Base-by-base conservation (phyloP, 257 asterid species). In the Rehmannia glutinosa region DNA sequence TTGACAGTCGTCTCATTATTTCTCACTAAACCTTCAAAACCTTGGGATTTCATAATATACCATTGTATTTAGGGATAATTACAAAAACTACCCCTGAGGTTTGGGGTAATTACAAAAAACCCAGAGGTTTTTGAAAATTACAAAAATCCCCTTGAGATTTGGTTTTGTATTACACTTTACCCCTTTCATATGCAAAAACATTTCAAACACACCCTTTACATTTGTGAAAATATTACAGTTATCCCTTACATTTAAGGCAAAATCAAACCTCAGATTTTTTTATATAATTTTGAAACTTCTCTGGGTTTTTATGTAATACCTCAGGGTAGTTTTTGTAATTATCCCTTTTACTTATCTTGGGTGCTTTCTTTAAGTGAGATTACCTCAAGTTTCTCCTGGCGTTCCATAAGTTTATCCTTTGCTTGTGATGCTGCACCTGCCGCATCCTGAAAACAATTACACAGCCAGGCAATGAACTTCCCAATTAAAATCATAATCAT, bases 361-460 rank as follows among this genome's bases (percentile, higher is more conserved):
- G 62, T 15, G 17, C 33, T 72, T 54, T 32, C 13, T 62, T 57
- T 42, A 63, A 46, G 19, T 39, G 47, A 39, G 63, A 61, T 69
- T 77, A 90, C 97, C 92, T 94, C 96, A 24, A 93, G 97, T 76
- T 90, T 93, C 84, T 93, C 96, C 78, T 62, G 63, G 39, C 96
- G 96, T 74, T 91, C 97, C 43, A 88, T 33, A 36, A 94, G 99
- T 79, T 94, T 91, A 55, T 93, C 83, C 80, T 75, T 90, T 39
- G 97, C 97, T 74, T 91, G 75, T 47, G 89, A 76, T 70, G 96
- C 97, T 49, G 88, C 95, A 75, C 84, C 64, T 32, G 93, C 32
- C 24, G 91, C 91, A 76, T 84, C 97, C 99, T 91, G 82, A 70
- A 78, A 79, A 70, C 70, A 61, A 57, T 9, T 16, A 20, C 17